Percentiles rank a stretch among this genome's conserved stretches.
These are phyloP conservation scores for Didymella glomerata DNA, from an alignment of 2,329 filamentous ascomycete genomes.

Conservation along the genomic window DNA sequence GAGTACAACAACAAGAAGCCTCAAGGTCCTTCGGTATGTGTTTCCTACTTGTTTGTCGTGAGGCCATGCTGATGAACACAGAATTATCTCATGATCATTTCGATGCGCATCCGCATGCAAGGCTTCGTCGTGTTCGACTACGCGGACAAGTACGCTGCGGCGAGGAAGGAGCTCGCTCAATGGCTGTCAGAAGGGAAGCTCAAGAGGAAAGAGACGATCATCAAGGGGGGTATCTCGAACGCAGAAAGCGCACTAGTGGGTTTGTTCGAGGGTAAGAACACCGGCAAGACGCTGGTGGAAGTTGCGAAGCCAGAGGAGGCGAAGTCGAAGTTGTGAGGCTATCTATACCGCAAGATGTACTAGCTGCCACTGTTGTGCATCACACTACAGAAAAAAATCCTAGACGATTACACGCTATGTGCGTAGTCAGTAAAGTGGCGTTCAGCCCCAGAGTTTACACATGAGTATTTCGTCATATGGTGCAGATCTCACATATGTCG, in stretches of 20 bases:
- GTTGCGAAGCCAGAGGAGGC: conserved; percentile 52
- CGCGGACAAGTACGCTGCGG: conserved; percentile 64
- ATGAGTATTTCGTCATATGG: background rate
- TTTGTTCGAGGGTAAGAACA: conserved; percentile 75
- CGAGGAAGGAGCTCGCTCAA: conserved; percentile 66
- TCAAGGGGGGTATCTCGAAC: conserved; percentile 71
- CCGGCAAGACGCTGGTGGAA: conserved; percentile 62
- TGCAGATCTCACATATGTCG: background rate
- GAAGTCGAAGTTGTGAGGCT: conserved; percentile 48
- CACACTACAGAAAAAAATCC: background rate
- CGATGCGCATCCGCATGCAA: conserved; percentile 56
- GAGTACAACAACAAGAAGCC: conserved; percentile 54
- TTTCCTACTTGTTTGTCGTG: background rate
- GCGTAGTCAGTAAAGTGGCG: background rate
- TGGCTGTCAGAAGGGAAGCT: conserved; percentile 77
- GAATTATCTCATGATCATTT: conserved; percentile 57
- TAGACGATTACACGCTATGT: background rate
- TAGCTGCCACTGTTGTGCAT: background rate
- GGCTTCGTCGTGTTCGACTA: conserved; percentile 78
- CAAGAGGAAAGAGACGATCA: conserved; percentile 74
- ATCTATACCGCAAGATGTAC: background rate
- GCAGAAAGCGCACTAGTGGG: conserved; percentile 70
- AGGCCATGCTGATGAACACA: conserved; percentile 19
- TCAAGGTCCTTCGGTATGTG: conserved; percentile 60
- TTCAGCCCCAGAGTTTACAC: background rate